Evolutionary conservation across 225 moss, liverwort and hornwort species (phyloP), one percentile per base, ranked within the genome.

Genomic region (Asterella californica): DNA sequence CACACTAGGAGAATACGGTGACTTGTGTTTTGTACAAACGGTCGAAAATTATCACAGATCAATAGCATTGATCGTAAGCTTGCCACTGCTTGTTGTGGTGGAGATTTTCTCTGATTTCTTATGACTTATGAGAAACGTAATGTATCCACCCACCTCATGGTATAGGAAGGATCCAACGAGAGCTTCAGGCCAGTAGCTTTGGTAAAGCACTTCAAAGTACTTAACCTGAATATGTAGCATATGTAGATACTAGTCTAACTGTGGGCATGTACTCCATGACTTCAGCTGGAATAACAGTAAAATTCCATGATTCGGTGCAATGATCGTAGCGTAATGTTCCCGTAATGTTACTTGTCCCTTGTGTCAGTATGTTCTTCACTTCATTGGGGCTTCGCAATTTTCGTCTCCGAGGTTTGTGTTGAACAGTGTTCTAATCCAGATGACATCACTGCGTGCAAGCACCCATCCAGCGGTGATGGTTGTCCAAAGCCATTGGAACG

Each of bases 51-150:
- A 48, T 62, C 32, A 77, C n/a, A 63, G 63, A 77, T 64, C 63
- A 64, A n/a, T 63, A 15, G 47, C 63, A 36, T 49, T 69, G 79
- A 54, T 79, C 68, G 53, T 52, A 54, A 64, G 24, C 78, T 70
- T 79, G 50, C 69, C 79, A 79, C 68, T 79, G 50, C 68, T 70
- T 49, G 68, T 42, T 48, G 68, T 69, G 79, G 70, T 50, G 37
- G 47, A 78, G 49, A 7, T 42, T 53, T 33, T 68, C 53, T 48
- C 30, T 64, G 57, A 37, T 38, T 57, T 37, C 30, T 38, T 57
- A 57, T 59, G 25, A 25, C 59, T 37, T 60, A 76, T 38, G 52
- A 74, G 74, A 54, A 74, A 54, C 53, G 59, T 17, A 59, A 21
- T 27, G 32, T 38, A 61, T 61, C 62, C 76, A 25, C 42, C 10